Evolutionary conservation across 805 yeast genomes (phyloP), one percentile per base, ranked within the genome.

Genomic region (Ogataea saltuana): DNA sequence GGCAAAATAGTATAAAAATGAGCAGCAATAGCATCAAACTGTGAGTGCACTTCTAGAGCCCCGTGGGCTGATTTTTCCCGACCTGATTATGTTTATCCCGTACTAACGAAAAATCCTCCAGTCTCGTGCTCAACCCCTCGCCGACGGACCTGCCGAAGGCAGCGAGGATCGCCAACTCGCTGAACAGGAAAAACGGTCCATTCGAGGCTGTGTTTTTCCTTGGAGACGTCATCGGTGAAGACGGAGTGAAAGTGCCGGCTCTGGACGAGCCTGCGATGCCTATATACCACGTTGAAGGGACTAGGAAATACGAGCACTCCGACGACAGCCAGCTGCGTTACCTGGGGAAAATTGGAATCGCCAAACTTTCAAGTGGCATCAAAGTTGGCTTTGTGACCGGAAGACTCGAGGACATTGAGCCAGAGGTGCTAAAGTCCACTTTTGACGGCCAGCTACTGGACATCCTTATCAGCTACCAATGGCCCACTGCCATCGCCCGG

Each of bases 151-250:
- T 82, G 6, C 68, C 71, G 0, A 76, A 74, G 45, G 67, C 76
- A 0, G 51, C 75, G 5, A 60, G 53, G 30, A 70, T 74, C 39
- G 71, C 80, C 4, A 75, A 78, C 52, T 47, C 66, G 1, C 70
- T 83, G 39, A 67, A 81, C 52, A 45, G 56, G 17, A 82, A 78
- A 51, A 80, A 80, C 33, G 89, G 89, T 0, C 88, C 88, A 0
- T 84, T 84, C 54, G 82, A 74, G 34, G 66, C 74, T 2, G 73
- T 75, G 0, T 29, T 83, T 1, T 54, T 82, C 4, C 51, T 83
- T 6, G 86, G 87, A 0, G 76, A 76, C 49, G 58, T 69, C 1
- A 43, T 61, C 0, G 21, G 38, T 0, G 48, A 55, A 6, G 49
- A 42, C 19, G 37, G 42, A 3, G 34, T 33, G 6, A 22, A 16